Conservation (phyloP, 2,329 filamentous ascomycete species). For the Aspergillus pseudoterreus region DNA sequence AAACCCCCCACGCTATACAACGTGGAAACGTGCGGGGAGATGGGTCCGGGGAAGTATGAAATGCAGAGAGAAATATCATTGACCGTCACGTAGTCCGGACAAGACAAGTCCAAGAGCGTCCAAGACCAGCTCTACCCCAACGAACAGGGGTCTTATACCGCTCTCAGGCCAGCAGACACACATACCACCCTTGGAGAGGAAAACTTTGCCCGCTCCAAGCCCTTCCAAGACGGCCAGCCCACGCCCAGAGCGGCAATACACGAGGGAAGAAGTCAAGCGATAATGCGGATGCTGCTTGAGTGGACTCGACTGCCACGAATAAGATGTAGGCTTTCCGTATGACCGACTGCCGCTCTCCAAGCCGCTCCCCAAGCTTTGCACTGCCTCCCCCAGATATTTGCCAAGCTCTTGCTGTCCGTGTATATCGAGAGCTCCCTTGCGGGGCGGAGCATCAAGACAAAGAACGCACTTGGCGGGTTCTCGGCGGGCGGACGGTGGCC, state of each 20-base stretch:
- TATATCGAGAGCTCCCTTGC: background rate
- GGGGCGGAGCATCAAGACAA: background rate
- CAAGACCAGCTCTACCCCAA: background rate
- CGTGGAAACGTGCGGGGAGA: too few relatives aligned
- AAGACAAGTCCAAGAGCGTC: background rate
- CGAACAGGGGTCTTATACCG: too few relatives aligned
- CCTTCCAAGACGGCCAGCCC: background rate
- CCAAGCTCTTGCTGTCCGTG: background rate
- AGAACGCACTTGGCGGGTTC: background rate
- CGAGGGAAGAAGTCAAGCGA: too few relatives aligned
- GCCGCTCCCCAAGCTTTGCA: conserved; percentile 5
- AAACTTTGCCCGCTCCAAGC: background rate
- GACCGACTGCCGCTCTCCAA: background rate
- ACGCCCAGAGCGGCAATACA: conserved; percentile 1
- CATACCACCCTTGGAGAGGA: background rate
- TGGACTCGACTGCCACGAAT: background rate
- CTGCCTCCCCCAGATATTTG: conserved; percentile 6
- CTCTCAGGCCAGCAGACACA: background rate
- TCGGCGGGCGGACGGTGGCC: background rate
- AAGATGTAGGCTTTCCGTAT: background rate
- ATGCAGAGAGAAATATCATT: too few relatives aligned
- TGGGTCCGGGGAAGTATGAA: too few relatives aligned
- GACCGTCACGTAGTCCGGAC: background rate
- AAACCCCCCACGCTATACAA: too few relatives aligned
- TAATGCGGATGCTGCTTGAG: background rate